Evolutionary conservation across 352 stramenopile species (phyloP), one percentile per base, ranked within the genome.

Genomic region (Globisporangium canariense): DNA sequence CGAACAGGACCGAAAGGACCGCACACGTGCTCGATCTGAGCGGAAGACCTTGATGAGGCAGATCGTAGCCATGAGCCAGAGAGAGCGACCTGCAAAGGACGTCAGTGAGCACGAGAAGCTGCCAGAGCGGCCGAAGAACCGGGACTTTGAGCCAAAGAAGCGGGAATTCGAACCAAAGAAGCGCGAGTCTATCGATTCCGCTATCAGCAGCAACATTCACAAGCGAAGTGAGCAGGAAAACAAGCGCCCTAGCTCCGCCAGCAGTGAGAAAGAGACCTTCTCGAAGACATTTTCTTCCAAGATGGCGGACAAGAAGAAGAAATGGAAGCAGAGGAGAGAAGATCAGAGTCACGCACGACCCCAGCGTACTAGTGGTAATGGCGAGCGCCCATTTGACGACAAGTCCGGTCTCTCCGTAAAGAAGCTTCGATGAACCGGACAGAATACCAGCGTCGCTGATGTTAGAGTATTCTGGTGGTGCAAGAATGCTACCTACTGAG

Each of bases 161-260:
- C 25, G 25, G 25, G 25, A 28, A 28, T 28, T 28, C 25, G 25
- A 28, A 28, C 25, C 28, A 22, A 40, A 38, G 25, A 38, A 38
- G 6, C 52, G 52, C 14, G 32, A 46, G 13, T 25, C 16, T 3
- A 32, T 45, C 18, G 14, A 4, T 46, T 1, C n/a, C 18, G 20
- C 43, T 13, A 22, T 6, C 30, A n/a, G 40, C 43, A 49, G 16
- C 43, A 49, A 20, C 43, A 20, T 4, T 13, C 5, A 49, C 22
- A 49, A 18, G 10, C 30, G 45, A 20, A 36, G 10, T 32, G 52
- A 58, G 18, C 52, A 58, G 52, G 52, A 58, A 32, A 58, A 58
- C 32, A 58, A 58, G 52, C 38, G n/a, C 22, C 52, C 52, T n/a
- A n/a, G 9, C 32, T 46, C 52, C 5, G n/a, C 46, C 2, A 58